phyloP scores from a whole-genome alignment of 805 yeast genomes.

The Sporopachydermia quercuum region DNA sequence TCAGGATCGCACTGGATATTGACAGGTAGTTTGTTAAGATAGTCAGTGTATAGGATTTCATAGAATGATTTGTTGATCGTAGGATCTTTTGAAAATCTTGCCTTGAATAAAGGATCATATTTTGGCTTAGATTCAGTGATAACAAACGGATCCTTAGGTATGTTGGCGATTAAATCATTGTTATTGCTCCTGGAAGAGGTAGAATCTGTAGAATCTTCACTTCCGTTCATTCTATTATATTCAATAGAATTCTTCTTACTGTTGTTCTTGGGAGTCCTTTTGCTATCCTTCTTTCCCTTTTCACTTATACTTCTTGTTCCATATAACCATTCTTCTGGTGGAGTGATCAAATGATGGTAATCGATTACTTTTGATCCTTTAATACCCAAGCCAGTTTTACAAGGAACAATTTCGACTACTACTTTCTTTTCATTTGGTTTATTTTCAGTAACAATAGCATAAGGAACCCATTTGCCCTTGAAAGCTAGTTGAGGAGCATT shows the following conservation, averaged over 20 bases:
- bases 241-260: too few species aligned
- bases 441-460: background rate
- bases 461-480: background rate
- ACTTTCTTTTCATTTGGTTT: background rate
- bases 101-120: conserved; percentile 1
- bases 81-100: background rate
- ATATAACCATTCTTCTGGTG: background rate
- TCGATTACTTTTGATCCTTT: background rate
- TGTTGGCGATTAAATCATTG: too few species aligned
- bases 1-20: background rate
- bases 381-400: background rate
- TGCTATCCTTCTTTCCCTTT: too few species aligned
- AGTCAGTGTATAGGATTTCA: conserved; percentile 1
- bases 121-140: background rate
- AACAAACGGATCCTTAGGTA: background rate
- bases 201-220: too few species aligned
- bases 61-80: background rate
- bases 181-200: too few species aligned
- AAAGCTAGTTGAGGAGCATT: too few species aligned
- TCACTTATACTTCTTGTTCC: too few species aligned
- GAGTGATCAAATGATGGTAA: background rate
- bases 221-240: too few species aligned
- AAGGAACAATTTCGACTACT: background rate
- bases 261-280: too few species aligned
- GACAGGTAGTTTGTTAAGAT: background rate